phyloP scores from a whole-genome alignment of 495 filamentous ascomycete genomes.

The Mytilinidion resinicola region DNA sequence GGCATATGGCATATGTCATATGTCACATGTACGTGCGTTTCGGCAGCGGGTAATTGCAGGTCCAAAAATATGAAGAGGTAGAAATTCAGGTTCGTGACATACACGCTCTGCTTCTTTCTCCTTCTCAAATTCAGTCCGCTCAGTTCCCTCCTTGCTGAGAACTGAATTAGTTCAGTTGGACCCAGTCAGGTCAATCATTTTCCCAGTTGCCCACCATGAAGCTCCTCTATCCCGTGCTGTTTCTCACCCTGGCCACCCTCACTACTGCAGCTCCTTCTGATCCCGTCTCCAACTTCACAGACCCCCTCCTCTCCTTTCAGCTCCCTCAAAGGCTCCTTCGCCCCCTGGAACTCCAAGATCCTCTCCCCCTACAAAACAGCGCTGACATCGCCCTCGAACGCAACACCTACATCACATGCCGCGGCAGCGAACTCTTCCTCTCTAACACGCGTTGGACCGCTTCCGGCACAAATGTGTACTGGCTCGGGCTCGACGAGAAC shows the following conservation, averaged over 20 bases:
- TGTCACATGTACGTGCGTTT: too few relatives aligned
- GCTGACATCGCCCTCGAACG: neutral
- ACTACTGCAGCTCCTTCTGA: neutral
- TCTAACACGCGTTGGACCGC: constrained; percentile 44
- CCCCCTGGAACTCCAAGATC: constrained; percentile 18
- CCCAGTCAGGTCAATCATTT: too few relatives aligned
- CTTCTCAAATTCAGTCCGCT: too few relatives aligned
- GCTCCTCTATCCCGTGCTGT: neutral
- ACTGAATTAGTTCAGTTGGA: too few relatives aligned
- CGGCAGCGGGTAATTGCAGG: too few relatives aligned
- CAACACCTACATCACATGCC: constrained; percentile 35
- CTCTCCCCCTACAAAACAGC: constrained; percentile 12
- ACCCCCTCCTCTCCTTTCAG: neutral
- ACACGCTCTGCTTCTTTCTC: too few relatives aligned
- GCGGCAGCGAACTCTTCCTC: constrained; percentile 40
- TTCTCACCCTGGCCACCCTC: neutral
- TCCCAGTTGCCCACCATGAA: neutral
- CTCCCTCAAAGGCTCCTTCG: neutral
- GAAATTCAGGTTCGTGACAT: too few relatives aligned
- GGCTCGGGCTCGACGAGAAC: constrained; percentile 54
- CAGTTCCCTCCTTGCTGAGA: too few relatives aligned
- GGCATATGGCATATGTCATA: too few relatives aligned
- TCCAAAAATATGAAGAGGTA: too few relatives aligned
- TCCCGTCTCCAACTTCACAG: neutral
- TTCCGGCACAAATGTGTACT: constrained; percentile 51